A percentile compares a stretch with the other conserved stretches of the same genome.
Conservation (phyloP, 345 rosid genomes). For the Lenwebbia sp. region DNA sequence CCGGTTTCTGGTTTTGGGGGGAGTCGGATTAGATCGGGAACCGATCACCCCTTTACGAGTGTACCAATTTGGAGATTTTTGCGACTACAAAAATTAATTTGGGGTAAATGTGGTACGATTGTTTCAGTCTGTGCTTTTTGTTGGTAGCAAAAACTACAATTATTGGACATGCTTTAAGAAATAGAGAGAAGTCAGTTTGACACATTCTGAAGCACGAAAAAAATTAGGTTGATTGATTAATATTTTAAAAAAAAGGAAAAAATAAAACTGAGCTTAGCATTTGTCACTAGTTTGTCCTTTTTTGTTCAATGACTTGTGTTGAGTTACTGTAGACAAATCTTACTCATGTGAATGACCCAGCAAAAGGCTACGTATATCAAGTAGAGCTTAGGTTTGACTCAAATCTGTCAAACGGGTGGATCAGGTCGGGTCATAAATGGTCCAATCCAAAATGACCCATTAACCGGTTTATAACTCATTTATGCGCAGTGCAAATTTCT, state of each 20-base stretch:
- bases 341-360: background rate
- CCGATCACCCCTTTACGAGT: too few species aligned
- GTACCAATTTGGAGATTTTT: too few species aligned
- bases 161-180: background rate
- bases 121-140: background rate
- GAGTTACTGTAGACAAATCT: background rate
- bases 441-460: too few species aligned
- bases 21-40: too few species aligned
- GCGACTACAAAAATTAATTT: too few species aligned
- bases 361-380: background rate
- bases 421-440: too few species aligned
- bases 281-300: background rate
- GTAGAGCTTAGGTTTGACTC: background rate
- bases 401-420: too few species aligned
- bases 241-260: background rate
- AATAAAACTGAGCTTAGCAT: background rate
- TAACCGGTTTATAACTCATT: too few species aligned
- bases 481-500: too few species aligned
- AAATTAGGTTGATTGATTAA: background rate
- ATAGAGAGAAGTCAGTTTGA: background rate
- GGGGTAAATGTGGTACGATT: background rate
- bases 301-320: background rate
- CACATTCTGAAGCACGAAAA: background rate
- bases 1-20: rapidly evolving
- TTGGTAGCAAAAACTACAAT: background rate